Conservation (phyloP, 352 stramenopile genomes). For the Elongisporangium prolatum region DNA sequence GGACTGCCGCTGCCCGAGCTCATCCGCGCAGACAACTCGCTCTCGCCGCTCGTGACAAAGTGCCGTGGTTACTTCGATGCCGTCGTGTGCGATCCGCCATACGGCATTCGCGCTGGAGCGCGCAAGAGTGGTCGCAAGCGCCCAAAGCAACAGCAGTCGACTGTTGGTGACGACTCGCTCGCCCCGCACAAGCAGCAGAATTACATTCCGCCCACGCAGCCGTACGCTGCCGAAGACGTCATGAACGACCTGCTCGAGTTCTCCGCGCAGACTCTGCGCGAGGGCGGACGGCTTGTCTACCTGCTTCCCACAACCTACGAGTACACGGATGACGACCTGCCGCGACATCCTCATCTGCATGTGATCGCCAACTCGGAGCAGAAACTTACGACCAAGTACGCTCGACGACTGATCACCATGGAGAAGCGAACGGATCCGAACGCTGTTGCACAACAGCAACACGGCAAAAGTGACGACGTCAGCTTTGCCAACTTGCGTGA, state of each 20-base stretch:
- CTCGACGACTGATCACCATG: slow-evolving; percentile 85
- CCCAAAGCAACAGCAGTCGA: slow-evolving; percentile 12
- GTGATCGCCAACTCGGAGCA: slow-evolving; percentile 81
- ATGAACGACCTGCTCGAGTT: slow-evolving; percentile 96
- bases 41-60: slow-evolving; percentile 42
- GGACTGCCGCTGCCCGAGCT: slow-evolving; percentile 92
- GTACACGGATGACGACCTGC: slow-evolving; percentile 78
- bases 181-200: slow-evolving; percentile 60
- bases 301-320: slow-evolving; percentile 80
- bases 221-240: slow-evolving; percentile 95
- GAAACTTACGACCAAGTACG: slow-evolving; percentile 81
- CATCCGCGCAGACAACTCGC: slow-evolving; percentile 90
- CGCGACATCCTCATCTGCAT: slow-evolving; percentile 59
- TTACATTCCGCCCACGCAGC: slow-evolving; percentile 95
- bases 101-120: slow-evolving; percentile 92
- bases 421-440: slow-evolving; percentile 38
- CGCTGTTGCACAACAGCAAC: slow-evolving; percentile 9
- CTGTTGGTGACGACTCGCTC: slow-evolving; percentile 11
- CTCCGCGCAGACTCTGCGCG: slow-evolving; percentile 60
- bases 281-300: slow-evolving; percentile 84
- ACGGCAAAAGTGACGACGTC: slow-evolving; percentile 24
- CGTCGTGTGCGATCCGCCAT: slow-evolving; percentile 92
- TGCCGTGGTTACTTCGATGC: slow-evolving; percentile 78
- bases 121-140: slow-evolving; percentile 86
- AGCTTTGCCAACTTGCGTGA: slow-evolving; percentile 72